Base-by-base conservation (phyloP, 371 early-diverging fungal species). In the Mucor saturninus region DNA sequence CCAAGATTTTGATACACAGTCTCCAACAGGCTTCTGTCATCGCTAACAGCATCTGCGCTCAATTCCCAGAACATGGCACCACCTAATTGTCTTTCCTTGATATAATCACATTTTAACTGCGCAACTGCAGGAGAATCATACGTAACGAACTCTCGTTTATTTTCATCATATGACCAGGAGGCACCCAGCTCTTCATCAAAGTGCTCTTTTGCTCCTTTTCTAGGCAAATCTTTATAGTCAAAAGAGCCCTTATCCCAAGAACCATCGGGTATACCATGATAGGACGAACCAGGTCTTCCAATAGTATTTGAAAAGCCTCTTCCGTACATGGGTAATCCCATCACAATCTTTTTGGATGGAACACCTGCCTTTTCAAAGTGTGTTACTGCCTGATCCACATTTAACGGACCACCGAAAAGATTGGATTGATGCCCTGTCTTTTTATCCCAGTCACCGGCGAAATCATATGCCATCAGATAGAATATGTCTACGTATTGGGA, bases 21-120 rank as follows among this genome's bases (percentile, higher is more conserved):
- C 0, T 71, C 63, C 10, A 86, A 49, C 43, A 88, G 53, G 49
- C 83, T 83, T 26, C 87, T 79, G 56, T 81, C 70, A 6, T 67
- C 68, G 3, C 54, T 54, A 7, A 58, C 38, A 45, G 74, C 67
- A 69, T 93, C 93, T 54, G 83, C 83, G 26, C 83, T 83, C 45
- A 92, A 68, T 69, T 93, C 92, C 93, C 93, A 93, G 67, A 91
- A 85, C 91, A 97, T 95, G 43, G 88, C 86, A 2, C 96, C 97
- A 21, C 89, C 89, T 15, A 97, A 71, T 2, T 76, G 74, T 35
- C 74, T 73, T 4, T 83, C 72, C 55, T 83, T 75, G 56, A 93
- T 87, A 59, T 92, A 94, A 37, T 89, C 78, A 29, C 87, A 86
- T 79, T 97, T 97, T 53, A 79, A 85, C 64, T 72, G 73, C 26